Percentiles rank a stretch among this genome's conserved stretches.
Conservation (phyloP, 495 filamentous ascomycete species). For the Daldinia vernicosa region DNA sequence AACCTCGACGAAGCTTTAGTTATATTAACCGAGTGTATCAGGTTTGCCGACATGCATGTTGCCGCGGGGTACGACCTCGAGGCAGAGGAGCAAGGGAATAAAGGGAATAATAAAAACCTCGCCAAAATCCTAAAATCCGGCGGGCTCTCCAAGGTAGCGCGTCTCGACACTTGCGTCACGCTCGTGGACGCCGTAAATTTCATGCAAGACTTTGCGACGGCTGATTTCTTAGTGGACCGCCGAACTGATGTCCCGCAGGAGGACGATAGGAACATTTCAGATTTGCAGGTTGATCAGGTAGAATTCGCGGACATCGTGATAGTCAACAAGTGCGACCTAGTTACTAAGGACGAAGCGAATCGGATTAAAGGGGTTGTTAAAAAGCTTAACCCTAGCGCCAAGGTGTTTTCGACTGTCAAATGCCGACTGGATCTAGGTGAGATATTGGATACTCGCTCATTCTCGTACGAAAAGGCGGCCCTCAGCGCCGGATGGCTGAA, state of each 20-base stretch:
- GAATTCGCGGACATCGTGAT: conserved; percentile 70
- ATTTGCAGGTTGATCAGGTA: conserved; percentile 69
- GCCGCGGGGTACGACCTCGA: background rate
- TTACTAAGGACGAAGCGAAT: conserved; percentile 49
- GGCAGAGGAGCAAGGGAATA: background rate
- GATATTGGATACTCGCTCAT: conserved; percentile 61
- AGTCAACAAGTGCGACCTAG: conserved; percentile 60
- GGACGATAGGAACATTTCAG: conserved; percentile 68
- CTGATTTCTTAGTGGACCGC: conserved; percentile 64
- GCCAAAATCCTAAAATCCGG: conserved; percentile 51
- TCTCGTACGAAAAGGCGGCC: conserved; percentile 44
- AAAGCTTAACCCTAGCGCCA: conserved; percentile 56
- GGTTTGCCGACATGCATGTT: background rate
- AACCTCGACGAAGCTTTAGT: background rate
- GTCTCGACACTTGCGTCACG: conserved; percentile 67
- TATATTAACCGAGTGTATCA: background rate
- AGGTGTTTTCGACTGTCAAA: conserved; percentile 33
- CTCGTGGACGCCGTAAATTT: conserved; percentile 68
- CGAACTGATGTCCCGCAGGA: conserved; percentile 54
- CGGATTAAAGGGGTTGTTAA: conserved; percentile 57
- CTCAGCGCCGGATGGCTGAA: conserved; percentile 42
- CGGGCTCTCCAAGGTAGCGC: conserved; percentile 61
- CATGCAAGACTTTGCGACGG: conserved; percentile 64
- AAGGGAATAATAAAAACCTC: background rate
- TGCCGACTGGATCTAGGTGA: conserved; percentile 59